Conservation (phyloP, 2,329 filamentous ascomycete genomes). For the Aspergillus chevalieri region DNA sequence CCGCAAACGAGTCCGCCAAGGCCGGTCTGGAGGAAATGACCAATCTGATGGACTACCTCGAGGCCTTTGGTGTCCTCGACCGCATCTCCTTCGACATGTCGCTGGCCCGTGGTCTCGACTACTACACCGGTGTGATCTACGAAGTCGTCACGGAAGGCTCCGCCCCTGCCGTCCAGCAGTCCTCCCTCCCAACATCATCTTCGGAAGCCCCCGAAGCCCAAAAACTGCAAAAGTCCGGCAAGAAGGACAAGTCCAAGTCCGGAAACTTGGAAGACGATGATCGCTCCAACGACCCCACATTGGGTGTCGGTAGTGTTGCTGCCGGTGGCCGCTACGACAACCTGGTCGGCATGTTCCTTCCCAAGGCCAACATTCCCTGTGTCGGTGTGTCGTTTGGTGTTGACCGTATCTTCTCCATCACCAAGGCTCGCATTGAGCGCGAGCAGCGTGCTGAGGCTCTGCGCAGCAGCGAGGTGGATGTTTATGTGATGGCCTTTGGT, state of each 20-base stretch:
- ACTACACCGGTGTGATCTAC: conserved; percentile 87
- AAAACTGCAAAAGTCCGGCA: conserved; percentile 29
- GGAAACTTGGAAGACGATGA: conserved; percentile 58
- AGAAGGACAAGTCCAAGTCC: conserved; percentile 44
- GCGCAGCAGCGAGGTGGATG: conserved; percentile 72
- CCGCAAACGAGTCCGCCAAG: conserved; percentile 67
- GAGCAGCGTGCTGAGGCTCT: conserved; percentile 49
- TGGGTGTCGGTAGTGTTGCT: conserved; percentile 81
- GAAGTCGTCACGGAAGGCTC: conserved; percentile 81
- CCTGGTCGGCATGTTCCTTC: conserved; percentile 87
- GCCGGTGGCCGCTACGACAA: conserved; percentile 90
- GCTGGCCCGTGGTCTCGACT: conserved; percentile 84
- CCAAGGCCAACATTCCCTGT: conserved; percentile 79
- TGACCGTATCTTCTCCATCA: conserved; percentile 90
- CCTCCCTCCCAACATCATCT: not conserved
- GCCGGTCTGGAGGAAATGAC: conserved; percentile 75
- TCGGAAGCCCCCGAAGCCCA: conserved; percentile 34
- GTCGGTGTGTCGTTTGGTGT: conserved; percentile 91
- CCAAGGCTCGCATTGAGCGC: conserved; percentile 66
- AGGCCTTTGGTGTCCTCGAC: conserved; percentile 66
- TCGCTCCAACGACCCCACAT: conserved; percentile 68
- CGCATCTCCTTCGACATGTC: conserved; percentile 84
- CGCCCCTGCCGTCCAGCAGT: conserved; percentile 45
- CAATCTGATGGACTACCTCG: conserved; percentile 73
- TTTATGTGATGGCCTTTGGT: conserved; percentile 91